These are phyloP conservation scores for Strigomonas galati DNA, from an alignment of 208 protist species.

Conservation along the genomic window DNA sequence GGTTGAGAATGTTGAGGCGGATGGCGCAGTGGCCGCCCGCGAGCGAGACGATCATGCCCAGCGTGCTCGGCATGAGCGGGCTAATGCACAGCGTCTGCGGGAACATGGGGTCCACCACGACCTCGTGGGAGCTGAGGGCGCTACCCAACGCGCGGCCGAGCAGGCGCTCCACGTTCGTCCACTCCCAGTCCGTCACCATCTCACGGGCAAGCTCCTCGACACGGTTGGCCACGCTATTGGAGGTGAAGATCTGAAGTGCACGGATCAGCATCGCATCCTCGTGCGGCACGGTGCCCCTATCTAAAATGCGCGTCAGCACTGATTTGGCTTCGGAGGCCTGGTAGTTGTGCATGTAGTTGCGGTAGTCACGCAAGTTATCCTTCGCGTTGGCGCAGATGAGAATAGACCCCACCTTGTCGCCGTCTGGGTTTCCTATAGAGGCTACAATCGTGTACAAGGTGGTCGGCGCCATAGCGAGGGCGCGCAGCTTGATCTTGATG, in stretches of 20 bases:
- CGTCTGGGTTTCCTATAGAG: slow-evolving; percentile 52
- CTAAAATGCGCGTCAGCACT: slow-evolving; percentile 37
- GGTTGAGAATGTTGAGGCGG: slow-evolving; percentile 59
- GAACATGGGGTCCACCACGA: slow-evolving; percentile 63
- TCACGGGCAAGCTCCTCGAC: slow-evolving; percentile 63
- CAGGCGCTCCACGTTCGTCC: slow-evolving; percentile 82
- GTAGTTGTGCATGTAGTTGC: slow-evolving; percentile 81
- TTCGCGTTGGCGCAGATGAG: slow-evolving; percentile 85
- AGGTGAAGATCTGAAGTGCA: slow-evolving; percentile 50
- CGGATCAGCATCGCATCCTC: slow-evolving; percentile 32
- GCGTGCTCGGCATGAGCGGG: slow-evolving; percentile 57
- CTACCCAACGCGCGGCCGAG: slow-evolving; percentile 59
- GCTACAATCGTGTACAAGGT: slow-evolving; percentile 75
- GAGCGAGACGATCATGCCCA: slow-evolving; percentile 38
- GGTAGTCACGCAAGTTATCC: slow-evolving; percentile 77
- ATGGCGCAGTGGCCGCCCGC: slow-evolving; percentile 37
- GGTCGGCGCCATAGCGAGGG: slow-evolving; percentile 68
- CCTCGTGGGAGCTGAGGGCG: slow-evolving; percentile 31
- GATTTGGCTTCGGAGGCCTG: slow-evolving; percentile 50
- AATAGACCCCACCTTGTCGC: slow-evolving; percentile 63
- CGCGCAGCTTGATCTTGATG: slow-evolving; percentile 78
- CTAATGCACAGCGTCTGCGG: slow-evolving; percentile 74
- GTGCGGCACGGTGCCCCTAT: slow-evolving; percentile 33
- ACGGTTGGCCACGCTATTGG: slow-evolving; percentile 43
- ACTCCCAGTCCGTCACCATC: slow-evolving; percentile 88